phyloP scores from a whole-genome alignment of 345 rosid species.

The Sisymbrium irio region DNA sequence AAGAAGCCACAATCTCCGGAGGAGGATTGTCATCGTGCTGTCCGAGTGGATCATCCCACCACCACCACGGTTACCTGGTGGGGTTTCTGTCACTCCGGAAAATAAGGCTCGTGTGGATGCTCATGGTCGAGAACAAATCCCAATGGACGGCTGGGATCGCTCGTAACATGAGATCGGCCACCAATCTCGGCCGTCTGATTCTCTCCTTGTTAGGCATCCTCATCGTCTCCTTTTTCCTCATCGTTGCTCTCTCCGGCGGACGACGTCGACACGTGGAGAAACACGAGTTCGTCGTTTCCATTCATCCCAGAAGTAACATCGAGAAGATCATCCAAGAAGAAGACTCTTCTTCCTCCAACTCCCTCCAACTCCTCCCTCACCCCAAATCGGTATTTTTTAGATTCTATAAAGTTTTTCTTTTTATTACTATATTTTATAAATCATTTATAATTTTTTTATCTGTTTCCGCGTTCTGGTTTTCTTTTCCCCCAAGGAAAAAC shows the following conservation, averaged over 20 bases:
- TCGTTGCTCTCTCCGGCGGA: slow-evolving; percentile 39
- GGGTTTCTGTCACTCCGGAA: slow-evolving; percentile 25
- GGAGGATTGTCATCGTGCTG: slow-evolving; percentile 15
- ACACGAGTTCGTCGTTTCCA: slow-evolving; percentile 23
- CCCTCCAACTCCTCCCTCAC: slow-evolving; percentile 9
- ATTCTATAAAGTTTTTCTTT: no score
- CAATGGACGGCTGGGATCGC: slow-evolving; percentile 43
- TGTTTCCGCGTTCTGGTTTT: background rate
- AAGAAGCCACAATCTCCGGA: slow-evolving; percentile 36
- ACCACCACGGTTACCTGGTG: slow-evolving; percentile 10
- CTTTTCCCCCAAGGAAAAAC: background rate
- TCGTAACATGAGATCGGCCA: slow-evolving; percentile 51
- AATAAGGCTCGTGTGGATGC: slow-evolving; percentile 37
- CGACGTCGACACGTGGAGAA: slow-evolving; percentile 17
- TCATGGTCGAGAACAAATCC: slow-evolving; percentile 42
- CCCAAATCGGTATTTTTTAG: no score
- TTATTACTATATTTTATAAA: no score
- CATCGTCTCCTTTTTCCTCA: slow-evolving; percentile 49
- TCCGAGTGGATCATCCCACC: slow-evolving; percentile 28
- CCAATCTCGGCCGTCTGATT: slow-evolving; percentile 46
- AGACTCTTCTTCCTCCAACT: slow-evolving; percentile 24
- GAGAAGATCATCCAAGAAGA: slow-evolving; percentile 24
- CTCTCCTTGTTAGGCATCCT: slow-evolving; percentile 40
- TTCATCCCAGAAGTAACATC: slow-evolving; percentile 30
- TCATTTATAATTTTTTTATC: no score